Conservation (phyloP, 208 protist genomes). For the Leishmania lainsoni region DNA sequence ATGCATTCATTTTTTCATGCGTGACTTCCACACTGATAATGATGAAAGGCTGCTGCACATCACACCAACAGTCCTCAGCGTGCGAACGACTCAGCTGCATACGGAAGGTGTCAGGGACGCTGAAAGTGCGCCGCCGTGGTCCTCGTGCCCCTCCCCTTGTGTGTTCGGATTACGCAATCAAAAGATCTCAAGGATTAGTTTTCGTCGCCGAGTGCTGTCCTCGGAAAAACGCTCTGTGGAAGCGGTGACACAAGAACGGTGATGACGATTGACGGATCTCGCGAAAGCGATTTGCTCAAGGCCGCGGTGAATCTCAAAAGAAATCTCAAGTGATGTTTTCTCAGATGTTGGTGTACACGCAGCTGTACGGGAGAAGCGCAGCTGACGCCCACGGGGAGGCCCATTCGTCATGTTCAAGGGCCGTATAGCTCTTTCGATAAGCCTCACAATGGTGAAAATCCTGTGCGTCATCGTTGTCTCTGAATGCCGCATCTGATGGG, state of each 20-base stretch:
- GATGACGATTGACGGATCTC: not conserved
- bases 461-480: not conserved
- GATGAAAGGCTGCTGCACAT: not conserved
- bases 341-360: conserved; percentile 55
- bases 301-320: not conserved
- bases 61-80: not conserved
- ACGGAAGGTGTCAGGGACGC: conserved; percentile 74
- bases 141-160: conserved; percentile 97
- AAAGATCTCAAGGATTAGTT: conserved; percentile 95
- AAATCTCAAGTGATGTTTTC: not conserved
- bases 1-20: conserved; percentile 49
- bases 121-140: conserved; percentile 80
- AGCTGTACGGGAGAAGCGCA: conserved; percentile 89
- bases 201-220: conserved; percentile 10
- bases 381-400: conserved; percentile 49
- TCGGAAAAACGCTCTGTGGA: not conserved
- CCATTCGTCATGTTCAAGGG: conserved; percentile 81
- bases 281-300: not conserved
- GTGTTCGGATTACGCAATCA: conserved; percentile 94
- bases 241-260: not conserved
- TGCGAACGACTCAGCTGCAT: conserved; percentile 25
- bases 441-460: not conserved
- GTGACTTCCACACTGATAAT: conserved; percentile 17
- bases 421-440: not conserved
- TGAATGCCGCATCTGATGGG: not conserved